Percentiles rank a stretch among this genome's conserved stretches.
These are phyloP conservation scores for Teunomyces aglyptinius DNA, from an alignment of 805 yeast genomes.

Conservation along the genomic window DNA sequence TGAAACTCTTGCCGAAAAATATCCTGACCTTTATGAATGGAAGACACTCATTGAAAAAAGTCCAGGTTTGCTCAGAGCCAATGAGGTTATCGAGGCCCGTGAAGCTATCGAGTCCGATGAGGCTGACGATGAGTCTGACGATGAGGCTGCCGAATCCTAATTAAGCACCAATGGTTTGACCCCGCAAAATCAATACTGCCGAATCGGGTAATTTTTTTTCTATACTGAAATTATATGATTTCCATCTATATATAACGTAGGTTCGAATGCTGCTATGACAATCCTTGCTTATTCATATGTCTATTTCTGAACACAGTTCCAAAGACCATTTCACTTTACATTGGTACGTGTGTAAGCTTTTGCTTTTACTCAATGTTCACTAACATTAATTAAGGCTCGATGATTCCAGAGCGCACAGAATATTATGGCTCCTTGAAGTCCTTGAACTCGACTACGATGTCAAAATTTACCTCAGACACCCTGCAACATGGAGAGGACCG, in stretches of 20 bases:
- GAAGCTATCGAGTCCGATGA: constrained; percentile 2
- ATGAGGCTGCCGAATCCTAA: background rate
- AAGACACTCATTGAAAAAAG: constrained; percentile 11
- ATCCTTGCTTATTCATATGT: background rate
- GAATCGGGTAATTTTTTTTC: background rate
- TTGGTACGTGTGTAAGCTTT: constrained; percentile 18
- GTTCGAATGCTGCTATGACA: background rate
- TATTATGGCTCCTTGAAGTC: constrained; percentile 65
- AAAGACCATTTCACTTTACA: constrained; percentile 24
- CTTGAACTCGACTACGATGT: constrained; percentile 54
- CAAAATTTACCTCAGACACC: constrained; percentile 50
- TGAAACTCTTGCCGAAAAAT: too few species aligned
- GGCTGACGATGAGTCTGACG: background rate
- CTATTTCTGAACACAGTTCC: background rate
- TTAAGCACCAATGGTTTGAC: too few species aligned
- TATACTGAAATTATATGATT: background rate
- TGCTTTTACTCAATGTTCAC: background rate
- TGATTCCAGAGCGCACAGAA: constrained; percentile 58
- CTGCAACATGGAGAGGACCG: constrained; percentile 40
- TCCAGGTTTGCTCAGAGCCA: constrained; percentile 15
- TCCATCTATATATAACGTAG: background rate
- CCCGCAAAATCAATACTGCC: background rate
- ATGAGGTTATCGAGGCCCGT: constrained; percentile 5
- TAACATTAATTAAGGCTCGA: constrained; percentile 36
- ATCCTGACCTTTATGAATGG: constrained; percentile 27